These are phyloP conservation scores for Podospora fimiseda DNA, from an alignment of 495 filamentous ascomycete species.

Conservation along the genomic window DNA sequence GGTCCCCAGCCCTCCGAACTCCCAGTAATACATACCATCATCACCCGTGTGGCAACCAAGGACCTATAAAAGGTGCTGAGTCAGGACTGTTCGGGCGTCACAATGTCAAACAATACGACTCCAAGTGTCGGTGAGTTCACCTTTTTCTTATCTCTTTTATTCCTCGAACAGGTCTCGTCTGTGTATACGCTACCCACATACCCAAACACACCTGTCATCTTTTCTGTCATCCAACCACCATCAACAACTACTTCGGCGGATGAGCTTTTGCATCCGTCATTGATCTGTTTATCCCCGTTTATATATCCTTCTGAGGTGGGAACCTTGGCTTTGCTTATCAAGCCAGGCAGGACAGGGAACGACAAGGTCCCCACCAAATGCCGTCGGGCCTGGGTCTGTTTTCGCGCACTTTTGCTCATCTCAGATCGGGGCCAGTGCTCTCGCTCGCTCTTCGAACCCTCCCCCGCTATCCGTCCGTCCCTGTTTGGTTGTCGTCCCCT, in stretches of 20 bases:
- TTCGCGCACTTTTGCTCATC: too few species aligned
- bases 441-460: not conserved
- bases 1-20: not conserved
- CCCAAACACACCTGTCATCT: too few species aligned
- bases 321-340: slow-evolving; percentile 6
- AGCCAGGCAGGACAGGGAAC: too few species aligned
- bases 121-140: not conserved
- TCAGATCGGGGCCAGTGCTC: slow-evolving; percentile 1
- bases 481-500: not conserved
- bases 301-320: slow-evolving; percentile 2
- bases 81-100: slow-evolving; percentile 1
- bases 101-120: slow-evolving; percentile 1
- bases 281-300: not conserved
- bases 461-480: not conserved
- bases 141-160: not conserved
- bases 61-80: not conserved
- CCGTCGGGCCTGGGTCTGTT: too few species aligned
- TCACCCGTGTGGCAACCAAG: too few species aligned
- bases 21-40: not conserved
- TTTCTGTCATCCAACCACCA: not conserved
- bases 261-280: too few species aligned
- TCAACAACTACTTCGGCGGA: too few species aligned
- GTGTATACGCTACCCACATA: too few species aligned
- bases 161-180: not conserved
- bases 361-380: slow-evolving; percentile 1